phyloP scores from a whole-genome alignment of 1,139 yeast species.

The Petasospora fabianii region DNA sequence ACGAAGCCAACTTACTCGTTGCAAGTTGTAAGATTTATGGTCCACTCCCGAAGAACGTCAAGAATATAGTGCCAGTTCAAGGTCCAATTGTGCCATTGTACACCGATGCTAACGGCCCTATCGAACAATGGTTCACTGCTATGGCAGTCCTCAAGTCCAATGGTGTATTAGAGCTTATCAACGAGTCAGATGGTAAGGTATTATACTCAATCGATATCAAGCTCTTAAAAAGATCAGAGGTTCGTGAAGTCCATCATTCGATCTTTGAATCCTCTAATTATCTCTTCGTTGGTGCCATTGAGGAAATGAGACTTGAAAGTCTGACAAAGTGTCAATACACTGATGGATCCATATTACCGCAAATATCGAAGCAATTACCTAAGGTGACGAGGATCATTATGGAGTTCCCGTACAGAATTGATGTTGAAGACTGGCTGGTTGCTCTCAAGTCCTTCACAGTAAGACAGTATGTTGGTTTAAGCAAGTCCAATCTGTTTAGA shows the following conservation, averaged over 20 bases:
- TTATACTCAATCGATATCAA: slow-evolving; percentile 61
- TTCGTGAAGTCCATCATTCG: slow-evolving; percentile 65
- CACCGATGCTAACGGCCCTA: slow-evolving; percentile 26
- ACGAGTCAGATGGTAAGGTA: slow-evolving; percentile 65
- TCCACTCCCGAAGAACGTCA: slow-evolving; percentile 47
- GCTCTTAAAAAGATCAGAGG: slow-evolving; percentile 56
- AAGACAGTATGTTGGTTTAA: slow-evolving; percentile 47
- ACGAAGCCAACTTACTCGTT: slow-evolving; percentile 40
- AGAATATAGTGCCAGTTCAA: slow-evolving; percentile 34
- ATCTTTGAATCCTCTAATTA: slow-evolving; percentile 59
- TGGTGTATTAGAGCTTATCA: slow-evolving; percentile 61
- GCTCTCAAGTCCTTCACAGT: slow-evolving; percentile 66
- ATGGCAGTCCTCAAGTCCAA: slow-evolving; percentile 68
- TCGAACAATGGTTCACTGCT: slow-evolving; percentile 70
- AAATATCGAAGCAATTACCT: slow-evolving; percentile 14
- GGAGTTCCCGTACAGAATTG: slow-evolving; percentile 66
- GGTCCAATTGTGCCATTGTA: slow-evolving; percentile 49
- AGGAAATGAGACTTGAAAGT: slow-evolving; percentile 41
- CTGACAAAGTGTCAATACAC: slow-evolving; percentile 6
- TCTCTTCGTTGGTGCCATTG: slow-evolving; percentile 54
- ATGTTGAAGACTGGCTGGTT: slow-evolving; percentile 81
- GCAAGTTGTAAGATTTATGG: slow-evolving; percentile 66
- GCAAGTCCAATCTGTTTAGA: slow-evolving; percentile 39
- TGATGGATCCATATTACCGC: slow-evolving; percentile 1
- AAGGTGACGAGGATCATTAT: slow-evolving; percentile 41